Conservation (phyloP, 306 rosid species). For the Prunus mongolica region DNA sequence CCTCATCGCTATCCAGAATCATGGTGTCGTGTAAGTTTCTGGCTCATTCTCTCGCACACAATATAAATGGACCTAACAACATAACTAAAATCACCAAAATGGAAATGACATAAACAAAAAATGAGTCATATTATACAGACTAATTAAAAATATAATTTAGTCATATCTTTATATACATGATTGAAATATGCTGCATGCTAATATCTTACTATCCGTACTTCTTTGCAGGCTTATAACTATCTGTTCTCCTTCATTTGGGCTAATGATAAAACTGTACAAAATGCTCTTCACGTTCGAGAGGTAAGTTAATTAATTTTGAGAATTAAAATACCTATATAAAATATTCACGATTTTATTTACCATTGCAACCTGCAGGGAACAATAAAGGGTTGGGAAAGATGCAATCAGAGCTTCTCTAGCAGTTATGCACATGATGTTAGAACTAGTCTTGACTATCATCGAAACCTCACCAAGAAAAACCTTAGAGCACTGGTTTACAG, state of each 20-base stretch:
- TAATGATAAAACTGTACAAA: no score
- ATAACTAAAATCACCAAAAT: no score
- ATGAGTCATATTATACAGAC: no score
- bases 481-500: not conserved
- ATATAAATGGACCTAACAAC: no score
- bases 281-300: no score
- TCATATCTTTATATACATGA: no score
- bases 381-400: constrained; percentile 19
- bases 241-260: no score
- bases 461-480: not conserved
- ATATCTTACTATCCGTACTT: no score
- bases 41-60: not conserved
- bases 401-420: constrained; percentile 13
- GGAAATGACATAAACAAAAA: no score
- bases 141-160: no score
- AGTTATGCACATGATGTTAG: not conserved
- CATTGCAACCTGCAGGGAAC: constrained; percentile 21
- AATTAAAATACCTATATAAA: not conserved
- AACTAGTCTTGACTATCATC: constrained; percentile 16
- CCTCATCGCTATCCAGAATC: not conserved
- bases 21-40: constrained; percentile 10
- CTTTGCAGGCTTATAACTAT: no score
- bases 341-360: not conserved
- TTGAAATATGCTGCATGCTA: no score
- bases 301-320: not conserved